A percentile compares a stretch with the other conserved stretches of the same genome.
phyloP scores from a whole-genome alignment of 1,284 basidiomycete genomes.

The Moesziomyces antarcticus region DNA sequence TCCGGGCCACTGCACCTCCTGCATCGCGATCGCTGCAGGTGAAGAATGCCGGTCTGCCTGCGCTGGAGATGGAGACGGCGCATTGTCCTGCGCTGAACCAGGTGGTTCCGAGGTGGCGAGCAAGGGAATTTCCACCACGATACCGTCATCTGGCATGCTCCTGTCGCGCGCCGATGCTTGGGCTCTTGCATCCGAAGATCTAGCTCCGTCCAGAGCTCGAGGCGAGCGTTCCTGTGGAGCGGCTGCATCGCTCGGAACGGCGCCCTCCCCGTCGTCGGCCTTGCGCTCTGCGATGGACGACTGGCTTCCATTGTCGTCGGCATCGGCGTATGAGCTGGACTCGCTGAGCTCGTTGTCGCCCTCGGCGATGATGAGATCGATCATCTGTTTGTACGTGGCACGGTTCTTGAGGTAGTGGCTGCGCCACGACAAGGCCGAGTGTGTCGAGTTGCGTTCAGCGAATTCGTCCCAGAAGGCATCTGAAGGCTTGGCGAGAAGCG shows the following conservation, averaged over 20 bases:
- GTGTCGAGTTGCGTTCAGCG: slow-evolving; percentile 9
- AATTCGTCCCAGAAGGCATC: slow-evolving; percentile 30
- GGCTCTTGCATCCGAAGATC: not conserved
- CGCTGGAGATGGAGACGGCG: not conserved
- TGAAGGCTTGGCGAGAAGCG: slow-evolving; percentile 12
- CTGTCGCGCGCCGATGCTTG: not conserved
- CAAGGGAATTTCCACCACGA: not conserved
- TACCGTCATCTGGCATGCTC: not conserved
- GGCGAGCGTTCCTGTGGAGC: not conserved
- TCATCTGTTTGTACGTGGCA: slow-evolving; percentile 18
- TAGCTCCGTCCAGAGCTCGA: not conserved
- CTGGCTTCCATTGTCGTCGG: slow-evolving; percentile 3
- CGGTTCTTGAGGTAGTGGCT: slow-evolving; percentile 43
- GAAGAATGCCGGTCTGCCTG: not conserved
- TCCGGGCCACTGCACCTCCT: slow-evolving; percentile 12
- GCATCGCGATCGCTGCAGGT: no score
- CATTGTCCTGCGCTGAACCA: not conserved
- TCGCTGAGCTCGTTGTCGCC: slow-evolving; percentile 3
- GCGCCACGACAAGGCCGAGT: slow-evolving; percentile 30
- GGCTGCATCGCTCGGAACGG: not conserved
- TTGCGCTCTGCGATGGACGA: not conserved
- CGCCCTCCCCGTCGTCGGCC: not conserved
- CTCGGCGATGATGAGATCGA: slow-evolving; percentile 5
- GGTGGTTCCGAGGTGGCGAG: not conserved
- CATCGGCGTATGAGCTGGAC: not conserved